Base-by-base conservation (phyloP, 1,139 yeast genomes). In the Barnettozyma hawaiiensis region DNA sequence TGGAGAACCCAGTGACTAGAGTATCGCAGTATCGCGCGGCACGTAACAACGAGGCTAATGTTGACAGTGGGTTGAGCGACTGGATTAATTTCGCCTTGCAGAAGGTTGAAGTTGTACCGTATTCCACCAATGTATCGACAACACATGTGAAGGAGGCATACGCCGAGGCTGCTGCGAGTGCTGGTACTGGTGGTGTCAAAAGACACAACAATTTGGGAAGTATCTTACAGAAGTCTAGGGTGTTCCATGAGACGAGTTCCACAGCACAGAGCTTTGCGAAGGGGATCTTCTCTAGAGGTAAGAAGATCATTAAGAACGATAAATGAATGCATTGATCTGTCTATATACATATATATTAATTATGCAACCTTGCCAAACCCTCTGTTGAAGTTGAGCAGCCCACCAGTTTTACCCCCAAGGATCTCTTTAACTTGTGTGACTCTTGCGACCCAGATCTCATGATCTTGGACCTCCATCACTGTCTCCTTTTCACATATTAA, bases 391-490 rank as follows among this genome's bases (percentile, higher is more conserved):
- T 81, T 83, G n/a, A 83, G 56, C 36, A 84, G 59, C 2, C 64
- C 59, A 24, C 62, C 59, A 6, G 65, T 64, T 34, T 62, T 60
- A 5, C 60, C 59, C 2, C 54, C 50, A 21, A 57, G 55, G 23
- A 64, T 59, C 22, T 69, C 64, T 19, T 74, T 43, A 5, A 80
- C 73, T 40, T 81, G 81, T 29, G 71, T 59, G 2, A 83, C 85
- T 45, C 72, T 70, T 3, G 85, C 94, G 3, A 85, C 78, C 95
- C 96, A 87, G 3, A 89, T 79, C 59, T 87, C 96, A 61, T 89
- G 96, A 52, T 82, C 85, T 46, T 82, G 87, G 0, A 87, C 78
- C 16, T 63, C 62, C 43, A 85, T 70, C 7, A 75, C 77, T 31
- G 71, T 64, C 33, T 65, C 64, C 36, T 77, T 75, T 45, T 73